Conservation (phyloP, 306 rosid genomes). For the Echinosophora koreensis region DNA sequence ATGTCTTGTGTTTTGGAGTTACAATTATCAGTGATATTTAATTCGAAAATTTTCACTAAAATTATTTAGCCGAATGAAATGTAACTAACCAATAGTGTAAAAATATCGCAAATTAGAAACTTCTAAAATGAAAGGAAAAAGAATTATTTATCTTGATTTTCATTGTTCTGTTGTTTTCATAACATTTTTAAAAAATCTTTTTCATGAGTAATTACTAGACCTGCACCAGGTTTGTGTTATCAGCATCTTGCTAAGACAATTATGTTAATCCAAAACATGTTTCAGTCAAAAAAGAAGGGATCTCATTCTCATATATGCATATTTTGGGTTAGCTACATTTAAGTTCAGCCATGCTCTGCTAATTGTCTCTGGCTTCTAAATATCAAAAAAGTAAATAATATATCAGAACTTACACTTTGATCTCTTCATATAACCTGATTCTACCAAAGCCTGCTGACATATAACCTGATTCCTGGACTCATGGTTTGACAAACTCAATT, state of each 20-base stretch:
- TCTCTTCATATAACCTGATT: too few species aligned
- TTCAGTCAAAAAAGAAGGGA: neutral
- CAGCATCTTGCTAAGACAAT: slow-evolving; percentile 9
- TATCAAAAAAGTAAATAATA: too few species aligned
- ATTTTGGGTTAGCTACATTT: slow-evolving; percentile 19
- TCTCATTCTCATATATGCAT: neutral
- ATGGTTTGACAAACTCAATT: slow-evolving; percentile 74
- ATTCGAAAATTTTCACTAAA: neutral
- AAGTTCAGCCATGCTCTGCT: slow-evolving; percentile 6
- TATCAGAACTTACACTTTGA: too few species aligned
- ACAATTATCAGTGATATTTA: slow-evolving; percentile 15
- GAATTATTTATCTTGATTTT: neutral
- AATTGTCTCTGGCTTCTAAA: slow-evolving; percentile 21
- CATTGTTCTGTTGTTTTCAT: slow-evolving; percentile 8
- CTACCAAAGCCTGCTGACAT: too few species aligned
- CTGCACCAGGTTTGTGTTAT: slow-evolving; percentile 5
- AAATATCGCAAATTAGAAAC: neutral
- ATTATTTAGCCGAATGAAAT: neutral
- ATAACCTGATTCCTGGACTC: too few species aligned
- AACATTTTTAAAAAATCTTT: neutral
- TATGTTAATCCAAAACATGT: neutral
- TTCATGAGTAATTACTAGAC: slow-evolving; percentile 18
- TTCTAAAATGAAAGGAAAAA: slow-evolving; percentile 4
- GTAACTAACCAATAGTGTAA: neutral
- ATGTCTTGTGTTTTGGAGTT: slow-evolving; percentile 10